Base-by-base conservation (phyloP, 768 basidiomycete species). In the Macrolepiota dolichaula region DNA sequence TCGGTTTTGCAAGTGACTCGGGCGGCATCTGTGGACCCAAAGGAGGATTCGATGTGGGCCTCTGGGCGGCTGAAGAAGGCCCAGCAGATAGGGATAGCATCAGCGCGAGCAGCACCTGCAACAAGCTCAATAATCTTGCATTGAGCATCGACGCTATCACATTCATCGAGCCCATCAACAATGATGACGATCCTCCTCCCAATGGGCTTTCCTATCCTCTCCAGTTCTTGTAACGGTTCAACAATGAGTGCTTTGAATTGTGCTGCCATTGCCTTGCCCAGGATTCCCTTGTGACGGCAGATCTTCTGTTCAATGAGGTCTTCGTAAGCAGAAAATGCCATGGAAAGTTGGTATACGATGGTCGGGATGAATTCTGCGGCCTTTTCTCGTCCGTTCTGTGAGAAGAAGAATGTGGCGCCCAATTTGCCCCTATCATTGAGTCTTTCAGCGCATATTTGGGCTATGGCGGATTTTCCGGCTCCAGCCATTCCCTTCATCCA, bases 271-370 rank as follows among this genome's bases (percentile, higher is more conserved):
- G 29, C 10, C 24, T 57, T 57, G 17, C 36, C 6, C 1, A 57
- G 5, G 9, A 57, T 19, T 11, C 46, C 19, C 12, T 22, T 22
- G 6, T 57, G 46, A 9, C 12, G 29, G 7, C 15, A n/a, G 5
- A 57, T 22, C 32, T 35, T 49, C 3, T 3, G 3, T 10, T 49
- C 56, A 4, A 57, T 12, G 4, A 57, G 56, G 29, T 29, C 29
- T 4, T n/a, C 29, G 17, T 57, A 57, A 6, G 35, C 44, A 37
- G 56, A 17, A 24, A 49, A 24, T 35, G 11, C 6, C 9, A 32
- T 49, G 15, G 53, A n/a, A 38, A 61, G 51, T 36, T 61, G 59
- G n/a, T 61, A 61, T 9, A 51, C 59, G 36, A 61, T 25, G 51
- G 59, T 32, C 42, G 51, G 38, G 10, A 61, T 29, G 22, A 61